These are phyloP conservation scores for Monosporascus sp. DNA, from an alignment of 2,329 filamentous ascomycete species.

Conservation along the genomic window DNA sequence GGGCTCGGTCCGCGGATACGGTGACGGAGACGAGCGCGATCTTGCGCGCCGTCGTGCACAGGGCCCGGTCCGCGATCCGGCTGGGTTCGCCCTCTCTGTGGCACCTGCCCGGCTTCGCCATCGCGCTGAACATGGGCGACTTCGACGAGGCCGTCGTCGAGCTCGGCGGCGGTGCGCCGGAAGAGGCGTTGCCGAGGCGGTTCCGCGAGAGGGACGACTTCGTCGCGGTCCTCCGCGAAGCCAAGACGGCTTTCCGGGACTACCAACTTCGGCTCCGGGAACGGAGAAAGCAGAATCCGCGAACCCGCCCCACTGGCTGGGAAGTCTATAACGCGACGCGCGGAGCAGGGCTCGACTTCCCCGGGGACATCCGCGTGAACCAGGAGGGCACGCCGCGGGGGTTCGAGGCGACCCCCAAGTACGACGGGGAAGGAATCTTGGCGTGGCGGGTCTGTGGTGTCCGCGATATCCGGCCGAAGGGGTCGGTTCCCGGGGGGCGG, in stretches of 20 bases:
- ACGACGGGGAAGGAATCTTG: background rate
- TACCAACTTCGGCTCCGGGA: background rate
- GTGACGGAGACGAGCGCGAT: background rate
- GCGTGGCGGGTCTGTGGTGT: background rate
- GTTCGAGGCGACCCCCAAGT: background rate
- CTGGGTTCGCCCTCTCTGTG: background rate
- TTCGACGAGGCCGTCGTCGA: background rate
- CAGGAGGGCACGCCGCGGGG: background rate
- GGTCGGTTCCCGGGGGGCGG: background rate
- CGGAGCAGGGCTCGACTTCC: background rate
- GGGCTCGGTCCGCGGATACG: too few relatives aligned
- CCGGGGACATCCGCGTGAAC: background rate
- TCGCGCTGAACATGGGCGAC: background rate
- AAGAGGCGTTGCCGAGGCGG: background rate
- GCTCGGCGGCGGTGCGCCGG: background rate
- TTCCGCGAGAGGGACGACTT: background rate
- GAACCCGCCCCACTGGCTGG: background rate
- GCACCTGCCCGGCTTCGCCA: background rate
- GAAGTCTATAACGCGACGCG: background rate
- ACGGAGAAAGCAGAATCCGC: background rate
- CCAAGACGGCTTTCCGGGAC: background rate
- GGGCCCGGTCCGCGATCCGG: background rate
- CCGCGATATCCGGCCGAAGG: background rate
- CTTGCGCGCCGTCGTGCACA: too few relatives aligned
- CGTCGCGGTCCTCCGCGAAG: background rate